Base-by-base conservation (phyloP, 1,284 basidiomycete genomes). In the Apiotrichum veenhuisii region DNA sequence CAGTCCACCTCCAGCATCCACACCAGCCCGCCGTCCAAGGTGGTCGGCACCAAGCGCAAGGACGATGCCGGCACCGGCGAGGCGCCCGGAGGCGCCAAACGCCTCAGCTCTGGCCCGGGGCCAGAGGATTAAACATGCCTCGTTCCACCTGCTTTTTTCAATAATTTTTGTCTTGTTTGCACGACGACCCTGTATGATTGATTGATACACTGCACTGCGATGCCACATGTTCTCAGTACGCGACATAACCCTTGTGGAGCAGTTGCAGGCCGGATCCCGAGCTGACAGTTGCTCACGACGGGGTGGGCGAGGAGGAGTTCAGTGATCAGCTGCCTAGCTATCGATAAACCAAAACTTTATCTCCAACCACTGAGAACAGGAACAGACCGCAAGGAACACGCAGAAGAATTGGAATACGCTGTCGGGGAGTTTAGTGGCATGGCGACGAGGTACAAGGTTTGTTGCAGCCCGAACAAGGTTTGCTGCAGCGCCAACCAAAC, bases 41-140 rank as follows among this genome's bases (percentile, higher is more conserved):
- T 42, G 43, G 49, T 41, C 22, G 63, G 65, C 36, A 50, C 53
- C 37, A 72, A 71, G 61, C 61, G 69, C 50, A 67, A 69, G 59
- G 66, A 72, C 41, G 61, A 64, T 18, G 55, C 52, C 23, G 52
- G 40, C 26, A 36, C 46, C 8, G 33, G 46, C 46, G 46, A 48
- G 15, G 55, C 60, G 15, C 55, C 52, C 23, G 60, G 58, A 12
- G 55, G 55, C 20, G 65, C 54, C 26, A 72, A 69, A 58, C 62
- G 70, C n/a, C 56, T 71, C 36, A 68, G 66, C 36, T 64, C 66
- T 34, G 72, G 70, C 40, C 64, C 66, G 17, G 66, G 66, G 25
- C 53, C 50, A 12, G 52, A 49, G 20, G 48, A 43, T 43, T 54
- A n/a, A 40, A 7, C 46, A 20, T 25, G 27, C 15, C 36, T 44